Percentiles rank a stretch among this genome's conserved stretches.
These are phyloP conservation scores for Kregervanrija pseudodelftensis DNA, from an alignment of 805 yeast species.

Conservation along the genomic window DNA sequence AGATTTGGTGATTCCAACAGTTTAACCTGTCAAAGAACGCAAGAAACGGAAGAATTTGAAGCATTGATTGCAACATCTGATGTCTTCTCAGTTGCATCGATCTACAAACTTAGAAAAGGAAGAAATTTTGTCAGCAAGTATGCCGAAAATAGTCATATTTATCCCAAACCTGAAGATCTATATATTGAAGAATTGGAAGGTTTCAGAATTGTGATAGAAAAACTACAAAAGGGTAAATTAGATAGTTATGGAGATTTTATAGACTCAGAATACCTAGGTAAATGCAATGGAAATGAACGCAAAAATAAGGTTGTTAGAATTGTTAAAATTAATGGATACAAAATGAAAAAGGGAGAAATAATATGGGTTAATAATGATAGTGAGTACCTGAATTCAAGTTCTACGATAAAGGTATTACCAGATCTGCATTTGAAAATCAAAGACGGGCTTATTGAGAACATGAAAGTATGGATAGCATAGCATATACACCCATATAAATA, in stretches of 20 bases:
- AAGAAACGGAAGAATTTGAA: slow-evolving; percentile 7
- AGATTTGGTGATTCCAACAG: slow-evolving; percentile 19
- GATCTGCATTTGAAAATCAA: background rate
- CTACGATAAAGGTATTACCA: too few species aligned
- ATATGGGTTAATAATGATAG: slow-evolving; percentile 17
- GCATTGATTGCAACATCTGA: slow-evolving; percentile 7
- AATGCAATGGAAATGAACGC: slow-evolving; percentile 2
- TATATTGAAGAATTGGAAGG: slow-evolving; percentile 37
- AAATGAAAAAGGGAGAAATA: slow-evolving; percentile 10
- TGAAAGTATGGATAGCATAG: too few species aligned
- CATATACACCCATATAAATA: too few species aligned
- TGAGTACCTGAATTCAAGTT: background rate
- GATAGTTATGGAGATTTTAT: slow-evolving; percentile 34
- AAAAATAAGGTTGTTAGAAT: slow-evolving; percentile 12
- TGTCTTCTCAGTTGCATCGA: slow-evolving; percentile 1
- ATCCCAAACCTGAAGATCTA: slow-evolving; percentile 20
- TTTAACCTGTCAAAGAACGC: slow-evolving; percentile 1
- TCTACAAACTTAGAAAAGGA: slow-evolving; percentile 1
- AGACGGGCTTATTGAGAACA: background rate
- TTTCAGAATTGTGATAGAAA: slow-evolving; percentile 41
- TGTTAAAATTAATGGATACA: slow-evolving; percentile 21
- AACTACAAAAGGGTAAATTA: slow-evolving; percentile 30
- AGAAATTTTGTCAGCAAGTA: too few species aligned
- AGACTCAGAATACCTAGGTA: slow-evolving; percentile 15
- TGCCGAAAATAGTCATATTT: too few species aligned